Conservation (phyloP, 768 basidiomycete genomes). For the Chlorophyllum brunneum region DNA sequence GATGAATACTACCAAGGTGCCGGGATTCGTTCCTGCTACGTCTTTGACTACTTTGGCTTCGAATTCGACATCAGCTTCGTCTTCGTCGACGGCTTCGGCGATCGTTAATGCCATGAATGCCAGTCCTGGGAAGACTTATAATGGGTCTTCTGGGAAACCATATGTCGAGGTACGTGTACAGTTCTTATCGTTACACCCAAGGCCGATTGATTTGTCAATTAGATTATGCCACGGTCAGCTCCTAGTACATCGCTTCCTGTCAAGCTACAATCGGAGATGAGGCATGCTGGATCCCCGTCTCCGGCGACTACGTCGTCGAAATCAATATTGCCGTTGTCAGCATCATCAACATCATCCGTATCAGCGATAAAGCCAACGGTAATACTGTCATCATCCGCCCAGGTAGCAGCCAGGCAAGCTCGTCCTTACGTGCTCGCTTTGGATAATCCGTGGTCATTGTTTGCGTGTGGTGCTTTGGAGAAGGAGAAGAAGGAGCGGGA, state of each 20-base stretch:
- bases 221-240: background rate
- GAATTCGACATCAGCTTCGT: too few relatives aligned
- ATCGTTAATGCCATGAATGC: background rate
- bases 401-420: too few relatives aligned
- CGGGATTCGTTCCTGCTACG: too few relatives aligned
- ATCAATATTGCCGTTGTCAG: background rate
- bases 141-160: too few relatives aligned
- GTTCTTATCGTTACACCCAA: background rate
- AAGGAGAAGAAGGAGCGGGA: conserved; percentile 4
- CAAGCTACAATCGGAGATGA: conserved; percentile 3
- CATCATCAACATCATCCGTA: background rate
- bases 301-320: background rate
- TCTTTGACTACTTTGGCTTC: too few relatives aligned
- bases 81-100: conserved; percentile 10
- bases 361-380: too few relatives aligned
- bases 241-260: background rate
- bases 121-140: background rate
- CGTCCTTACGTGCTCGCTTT: too few relatives aligned
- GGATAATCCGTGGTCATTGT: background rate
- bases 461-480: conserved; percentile 5
- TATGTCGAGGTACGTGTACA: background rate
- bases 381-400: too few relatives aligned
- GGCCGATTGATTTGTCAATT: background rate
- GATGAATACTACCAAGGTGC: too few relatives aligned
- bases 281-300: background rate